These are phyloP conservation scores for Aspergillus fijiensis DNA, from an alignment of 2,329 filamentous ascomycete genomes.

Conservation along the genomic window DNA sequence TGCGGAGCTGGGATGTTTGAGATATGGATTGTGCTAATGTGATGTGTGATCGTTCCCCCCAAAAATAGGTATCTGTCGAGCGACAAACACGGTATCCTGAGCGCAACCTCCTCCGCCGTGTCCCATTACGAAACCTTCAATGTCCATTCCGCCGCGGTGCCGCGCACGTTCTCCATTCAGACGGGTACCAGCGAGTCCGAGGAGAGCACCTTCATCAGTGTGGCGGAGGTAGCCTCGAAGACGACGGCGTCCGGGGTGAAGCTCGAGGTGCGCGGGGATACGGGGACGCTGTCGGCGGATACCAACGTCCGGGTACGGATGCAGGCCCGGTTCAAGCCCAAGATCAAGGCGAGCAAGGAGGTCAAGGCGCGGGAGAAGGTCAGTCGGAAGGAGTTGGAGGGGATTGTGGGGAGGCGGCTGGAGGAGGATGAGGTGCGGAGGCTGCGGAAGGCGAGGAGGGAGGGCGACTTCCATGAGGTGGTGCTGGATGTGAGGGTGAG, in stretches of 20 bases:
- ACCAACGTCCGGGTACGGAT: constrained; percentile 81
- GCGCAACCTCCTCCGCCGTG: constrained; percentile 76
- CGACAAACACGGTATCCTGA: constrained; percentile 77
- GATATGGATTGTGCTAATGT: neutral
- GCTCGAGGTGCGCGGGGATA: constrained; percentile 75
- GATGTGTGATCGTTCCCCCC: neutral
- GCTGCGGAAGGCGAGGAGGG: constrained; percentile 76
- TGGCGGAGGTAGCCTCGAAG: constrained; percentile 50
- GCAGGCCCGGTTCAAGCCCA: constrained; percentile 92
- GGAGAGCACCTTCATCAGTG: constrained; percentile 67
- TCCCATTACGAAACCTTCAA: constrained; percentile 79
- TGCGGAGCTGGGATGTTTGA: no score
- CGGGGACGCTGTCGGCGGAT: constrained; percentile 63
- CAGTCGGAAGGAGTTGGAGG: constrained; percentile 79
- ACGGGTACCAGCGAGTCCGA: constrained; percentile 51
- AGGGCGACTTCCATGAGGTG: constrained; percentile 54
- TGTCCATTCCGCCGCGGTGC: constrained; percentile 42
- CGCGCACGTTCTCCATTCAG: constrained; percentile 72
- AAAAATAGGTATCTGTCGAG: constrained; percentile 72
- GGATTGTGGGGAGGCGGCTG: constrained; percentile 70
- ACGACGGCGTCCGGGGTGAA: constrained; percentile 48
- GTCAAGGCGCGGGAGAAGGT: constrained; percentile 84
- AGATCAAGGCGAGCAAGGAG: constrained; percentile 74
- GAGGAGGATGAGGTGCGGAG: constrained; percentile 82
- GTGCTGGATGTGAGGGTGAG: constrained; percentile 21